Evolutionary conservation across 192 early-diverging fungal genomes (phyloP).

Genomic region (Podila epicladia): DNA sequence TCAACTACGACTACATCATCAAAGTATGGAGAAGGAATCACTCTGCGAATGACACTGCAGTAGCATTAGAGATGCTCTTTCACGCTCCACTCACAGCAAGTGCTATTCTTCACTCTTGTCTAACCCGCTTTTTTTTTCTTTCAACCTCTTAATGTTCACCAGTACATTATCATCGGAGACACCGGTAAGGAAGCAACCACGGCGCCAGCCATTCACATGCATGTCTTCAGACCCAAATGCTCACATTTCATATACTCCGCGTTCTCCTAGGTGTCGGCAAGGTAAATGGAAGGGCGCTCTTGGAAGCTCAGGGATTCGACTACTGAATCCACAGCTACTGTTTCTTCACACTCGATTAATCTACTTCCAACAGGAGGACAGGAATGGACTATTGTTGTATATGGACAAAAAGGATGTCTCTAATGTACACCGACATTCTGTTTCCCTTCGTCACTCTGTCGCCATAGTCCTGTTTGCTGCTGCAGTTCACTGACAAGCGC

Average conservation of each 20-base stretch:
- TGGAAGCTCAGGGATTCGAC: not conserved
- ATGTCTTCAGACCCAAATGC: not conserved
- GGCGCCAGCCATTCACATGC: not conserved
- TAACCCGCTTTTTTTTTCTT: not conserved
- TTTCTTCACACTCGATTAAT: too few species aligned
- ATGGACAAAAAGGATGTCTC: not conserved
- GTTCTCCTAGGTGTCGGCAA: conserved; percentile 76
- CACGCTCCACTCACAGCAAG: not conserved
- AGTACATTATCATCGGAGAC: conserved; percentile 90
- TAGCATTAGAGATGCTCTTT: not conserved
- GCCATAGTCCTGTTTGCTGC: conserved; percentile 73
- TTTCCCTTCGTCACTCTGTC: not conserved
- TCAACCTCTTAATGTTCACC: conserved; percentile 35
- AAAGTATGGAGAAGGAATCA: conserved; percentile 53
- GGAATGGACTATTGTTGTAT: not conserved
- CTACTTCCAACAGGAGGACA: too few species aligned
- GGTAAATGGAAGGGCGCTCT: conserved; percentile 45
- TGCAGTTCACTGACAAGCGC: conserved; percentile 86
- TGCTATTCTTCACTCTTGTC: not conserved
- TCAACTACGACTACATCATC: conserved; percentile 70
- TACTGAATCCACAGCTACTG: not conserved
- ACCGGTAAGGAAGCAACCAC: conserved; percentile 60
- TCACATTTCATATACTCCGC: conserved; percentile 1
- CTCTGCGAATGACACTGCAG: not conserved
- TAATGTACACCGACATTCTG: conserved; percentile 10